phyloP scores from a whole-genome alignment of 2,329 filamentous ascomycete species.

The Rhexocercosporidium sp. region DNA sequence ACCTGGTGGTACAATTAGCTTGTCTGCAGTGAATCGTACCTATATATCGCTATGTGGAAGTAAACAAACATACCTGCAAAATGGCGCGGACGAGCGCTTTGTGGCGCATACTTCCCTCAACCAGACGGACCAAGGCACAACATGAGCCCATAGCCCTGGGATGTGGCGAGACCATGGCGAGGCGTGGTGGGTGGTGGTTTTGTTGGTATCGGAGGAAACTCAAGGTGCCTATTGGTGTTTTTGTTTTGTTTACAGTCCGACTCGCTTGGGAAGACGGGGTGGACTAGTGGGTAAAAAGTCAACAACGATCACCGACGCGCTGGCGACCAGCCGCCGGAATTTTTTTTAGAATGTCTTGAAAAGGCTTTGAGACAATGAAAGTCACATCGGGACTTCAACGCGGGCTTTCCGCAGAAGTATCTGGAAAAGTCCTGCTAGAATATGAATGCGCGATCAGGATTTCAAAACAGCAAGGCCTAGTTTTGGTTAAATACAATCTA shows the following conservation, averaged over 20 bases:
- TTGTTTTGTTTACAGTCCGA: neutral
- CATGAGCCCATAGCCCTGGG: neutral
- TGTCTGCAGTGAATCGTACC: too few relatives aligned
- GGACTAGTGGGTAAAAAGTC: neutral
- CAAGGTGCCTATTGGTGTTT: too few relatives aligned
- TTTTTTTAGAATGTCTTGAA: neutral
- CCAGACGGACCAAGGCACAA: slow-evolving; percentile 8
- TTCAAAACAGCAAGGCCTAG: too few relatives aligned
- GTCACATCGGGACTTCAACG: too few relatives aligned
- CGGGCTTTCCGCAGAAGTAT: too few relatives aligned
- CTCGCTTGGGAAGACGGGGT: neutral
- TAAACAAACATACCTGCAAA: slow-evolving; percentile 5
- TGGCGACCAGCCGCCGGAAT: too few relatives aligned
- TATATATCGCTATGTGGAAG: neutral
- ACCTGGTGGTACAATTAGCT: neutral
- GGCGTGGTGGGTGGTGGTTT: neutral
- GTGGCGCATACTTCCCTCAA: neutral
- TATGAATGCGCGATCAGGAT: too few relatives aligned
- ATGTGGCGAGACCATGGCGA: neutral
- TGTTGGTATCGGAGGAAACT: neutral
- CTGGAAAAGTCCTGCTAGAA: too few relatives aligned
- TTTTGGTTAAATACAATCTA: too few relatives aligned
- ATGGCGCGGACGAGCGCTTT: slow-evolving; percentile 11
- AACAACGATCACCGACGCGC: neutral
- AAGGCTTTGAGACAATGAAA: neutral